Percentiles rank a stretch among this genome's conserved stretches.
Conservation (phyloP, 805 yeast species). For the Clavispora fructus region DNA sequence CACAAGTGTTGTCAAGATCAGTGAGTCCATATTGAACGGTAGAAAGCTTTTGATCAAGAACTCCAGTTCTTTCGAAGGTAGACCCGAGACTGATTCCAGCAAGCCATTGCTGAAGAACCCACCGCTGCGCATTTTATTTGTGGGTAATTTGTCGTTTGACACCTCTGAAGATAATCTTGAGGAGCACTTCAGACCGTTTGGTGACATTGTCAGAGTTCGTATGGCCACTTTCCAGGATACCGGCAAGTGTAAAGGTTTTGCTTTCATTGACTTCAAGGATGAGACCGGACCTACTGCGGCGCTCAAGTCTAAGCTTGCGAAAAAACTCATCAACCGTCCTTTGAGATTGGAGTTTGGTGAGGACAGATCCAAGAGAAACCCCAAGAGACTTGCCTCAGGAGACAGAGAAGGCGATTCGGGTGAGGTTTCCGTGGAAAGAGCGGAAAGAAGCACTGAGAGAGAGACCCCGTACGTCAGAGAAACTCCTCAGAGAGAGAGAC, state of each 20-base stretch:
- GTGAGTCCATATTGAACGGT: conserved; percentile 74
- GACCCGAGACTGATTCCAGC: conserved; percentile 58
- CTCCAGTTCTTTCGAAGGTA: conserved; percentile 76
- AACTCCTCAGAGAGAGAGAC: conserved; percentile 3
- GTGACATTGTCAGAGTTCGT: conserved; percentile 75
- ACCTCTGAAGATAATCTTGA: conserved; percentile 75
- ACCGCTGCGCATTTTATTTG: conserved; percentile 83
- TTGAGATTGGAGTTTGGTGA: conserved; percentile 90
- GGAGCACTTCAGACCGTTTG: conserved; percentile 86
- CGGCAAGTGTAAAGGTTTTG: conserved; percentile 96
- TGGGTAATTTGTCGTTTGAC: conserved; percentile 90
- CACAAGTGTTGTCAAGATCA: conserved; percentile 54
- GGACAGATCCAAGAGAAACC: conserved; percentile 77
- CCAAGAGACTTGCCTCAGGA: conserved; percentile 31
- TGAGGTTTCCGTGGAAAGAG: conserved; percentile 2
- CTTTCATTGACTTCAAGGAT: conserved; percentile 80
- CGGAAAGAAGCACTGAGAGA: conserved; percentile 7
- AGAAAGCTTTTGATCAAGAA: conserved; percentile 82
- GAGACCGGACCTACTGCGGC: conserved; percentile 82
- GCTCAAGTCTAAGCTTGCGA: conserved; percentile 62
- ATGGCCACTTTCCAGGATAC: conserved; percentile 98
- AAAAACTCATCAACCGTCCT: conserved; percentile 64
- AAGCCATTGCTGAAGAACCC: conserved; percentile 61
- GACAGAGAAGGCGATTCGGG: conserved; percentile 14
- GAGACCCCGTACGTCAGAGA: background rate